Evolutionary conservation across 352 stramenopile species (phyloP).

Genomic region (Pythium graminicola): DNA sequence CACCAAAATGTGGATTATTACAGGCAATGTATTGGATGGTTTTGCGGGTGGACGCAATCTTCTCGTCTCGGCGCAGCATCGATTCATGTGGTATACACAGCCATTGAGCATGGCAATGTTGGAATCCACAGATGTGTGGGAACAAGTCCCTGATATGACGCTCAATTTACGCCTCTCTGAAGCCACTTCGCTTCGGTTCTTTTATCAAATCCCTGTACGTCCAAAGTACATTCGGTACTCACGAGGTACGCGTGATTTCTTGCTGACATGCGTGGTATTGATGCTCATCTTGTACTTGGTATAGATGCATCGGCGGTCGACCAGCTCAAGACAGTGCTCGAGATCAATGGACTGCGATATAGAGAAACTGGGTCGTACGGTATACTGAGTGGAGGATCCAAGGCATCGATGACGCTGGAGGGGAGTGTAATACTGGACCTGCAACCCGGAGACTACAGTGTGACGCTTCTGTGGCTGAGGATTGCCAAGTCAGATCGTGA

Average conservation of each 20-base stretch:
- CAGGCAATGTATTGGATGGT: constrained; percentile 52
- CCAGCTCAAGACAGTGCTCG: constrained; percentile 52
- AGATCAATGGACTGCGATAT: constrained; percentile 61
- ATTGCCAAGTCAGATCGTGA: constrained; percentile 37
- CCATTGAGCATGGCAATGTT: constrained; percentile 37
- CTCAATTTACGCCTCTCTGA: constrained; percentile 46
- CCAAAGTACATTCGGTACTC: constrained; percentile 45
- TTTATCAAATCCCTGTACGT: constrained; percentile 68
- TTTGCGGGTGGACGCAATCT: constrained; percentile 60
- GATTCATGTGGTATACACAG: constrained; percentile 62
- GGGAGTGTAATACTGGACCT: constrained; percentile 62
- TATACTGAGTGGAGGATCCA: constrained; percentile 41
- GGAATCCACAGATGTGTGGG: constrained; percentile 45
- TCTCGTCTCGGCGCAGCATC: constrained; percentile 57
- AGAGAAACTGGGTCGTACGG: constrained; percentile 66
- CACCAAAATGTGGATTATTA: constrained; percentile 52
- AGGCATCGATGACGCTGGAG: constrained; percentile 47
- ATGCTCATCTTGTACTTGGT: no score
- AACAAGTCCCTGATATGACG: constrained; percentile 45
- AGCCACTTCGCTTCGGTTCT: constrained; percentile 44
- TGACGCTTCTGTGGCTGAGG: constrained; percentile 54
- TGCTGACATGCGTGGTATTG: no score
- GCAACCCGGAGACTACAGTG: constrained; percentile 54
- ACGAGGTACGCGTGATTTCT: constrained; percentile 41
- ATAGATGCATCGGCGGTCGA: constrained; percentile 45